A percentile compares a stretch with the other conserved stretches of the same genome.
These are phyloP conservation scores for Handroanthus guayacan DNA, from an alignment of 257 asterid species.

Conservation along the genomic window DNA sequence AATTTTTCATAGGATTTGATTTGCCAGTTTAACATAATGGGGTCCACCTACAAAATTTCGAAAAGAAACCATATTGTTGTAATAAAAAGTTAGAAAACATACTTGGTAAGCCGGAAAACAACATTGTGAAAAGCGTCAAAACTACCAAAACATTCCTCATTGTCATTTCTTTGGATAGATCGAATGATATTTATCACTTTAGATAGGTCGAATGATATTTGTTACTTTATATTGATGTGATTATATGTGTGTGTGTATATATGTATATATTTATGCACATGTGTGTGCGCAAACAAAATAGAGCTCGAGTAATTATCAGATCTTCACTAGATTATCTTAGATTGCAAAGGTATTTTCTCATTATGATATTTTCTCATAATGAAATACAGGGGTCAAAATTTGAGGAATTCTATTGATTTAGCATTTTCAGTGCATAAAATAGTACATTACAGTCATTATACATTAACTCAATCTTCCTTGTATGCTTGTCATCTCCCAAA, in stretches of 20 bases:
- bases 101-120: neutral
- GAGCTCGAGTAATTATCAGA: neutral
- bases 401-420: too few species aligned
- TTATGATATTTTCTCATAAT: too few species aligned
- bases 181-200: neutral
- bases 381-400: too few species aligned
- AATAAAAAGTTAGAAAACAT: neutral
- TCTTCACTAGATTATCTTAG: neutral
- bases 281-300: neutral
- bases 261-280: too few species aligned
- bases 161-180: neutral
- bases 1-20: too few species aligned
- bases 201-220: neutral
- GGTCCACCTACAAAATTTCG: neutral
- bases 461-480: too few species aligned
- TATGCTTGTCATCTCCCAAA: neutral
- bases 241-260: neutral
- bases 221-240: neutral
- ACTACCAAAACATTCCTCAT: conserved; percentile 3
- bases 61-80: neutral
- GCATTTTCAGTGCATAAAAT: too few species aligned
- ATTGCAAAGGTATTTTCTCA: neutral
- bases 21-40: too few species aligned
- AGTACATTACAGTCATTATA: too few species aligned
- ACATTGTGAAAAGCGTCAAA: neutral